These are phyloP conservation scores for Coemansia sp. DNA, from an alignment of 371 early-diverging fungal species.

Conservation along the genomic window DNA sequence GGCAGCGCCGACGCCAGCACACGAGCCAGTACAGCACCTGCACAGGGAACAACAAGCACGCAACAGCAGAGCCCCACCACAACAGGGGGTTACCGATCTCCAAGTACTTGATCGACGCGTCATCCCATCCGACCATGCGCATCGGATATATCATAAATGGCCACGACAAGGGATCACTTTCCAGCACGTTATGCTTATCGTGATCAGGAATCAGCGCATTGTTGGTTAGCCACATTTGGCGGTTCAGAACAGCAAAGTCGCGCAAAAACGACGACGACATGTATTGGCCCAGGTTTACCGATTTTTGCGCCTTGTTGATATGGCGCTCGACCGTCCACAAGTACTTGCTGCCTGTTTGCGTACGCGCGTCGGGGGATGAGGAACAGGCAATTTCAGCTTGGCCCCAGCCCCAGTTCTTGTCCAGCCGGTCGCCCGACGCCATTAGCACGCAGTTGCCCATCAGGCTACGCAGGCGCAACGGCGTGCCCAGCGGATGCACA, in stretches of 20 bases:
- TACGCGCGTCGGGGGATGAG: constrained; percentile 54
- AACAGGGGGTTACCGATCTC: constrained; percentile 94
- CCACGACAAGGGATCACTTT: constrained; percentile 92
- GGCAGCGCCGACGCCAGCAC: constrained; percentile 23
- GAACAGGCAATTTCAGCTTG: constrained; percentile 95
- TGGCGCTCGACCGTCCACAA: constrained; percentile 96
- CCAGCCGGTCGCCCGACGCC: constrained; percentile 76
- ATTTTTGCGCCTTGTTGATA: constrained; percentile 65
- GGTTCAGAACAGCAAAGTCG: constrained; percentile 90
- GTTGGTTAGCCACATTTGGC: constrained; percentile 97
- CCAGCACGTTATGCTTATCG: constrained; percentile 89
- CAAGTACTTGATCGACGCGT: constrained; percentile 87
- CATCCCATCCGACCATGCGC: constrained; percentile 97
- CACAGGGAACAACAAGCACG: constrained; percentile 60
- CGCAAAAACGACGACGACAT: constrained; percentile 63
- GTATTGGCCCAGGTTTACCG: constrained; percentile 49
- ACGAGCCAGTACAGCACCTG: constrained; percentile 68
- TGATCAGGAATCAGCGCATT: constrained; percentile 97
- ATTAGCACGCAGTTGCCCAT: constrained; percentile 78
- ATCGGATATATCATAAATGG: constrained; percentile 87
- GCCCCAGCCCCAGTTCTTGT: constrained; percentile 98
- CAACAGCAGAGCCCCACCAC: constrained; percentile 85
- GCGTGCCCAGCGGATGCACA: constrained; percentile 77
- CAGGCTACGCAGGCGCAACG: constrained; percentile 82
- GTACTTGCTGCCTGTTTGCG: constrained; percentile 53